Conservation (phyloP, 352 stramenopile species). For the Sclerospora graminicola region DNA sequence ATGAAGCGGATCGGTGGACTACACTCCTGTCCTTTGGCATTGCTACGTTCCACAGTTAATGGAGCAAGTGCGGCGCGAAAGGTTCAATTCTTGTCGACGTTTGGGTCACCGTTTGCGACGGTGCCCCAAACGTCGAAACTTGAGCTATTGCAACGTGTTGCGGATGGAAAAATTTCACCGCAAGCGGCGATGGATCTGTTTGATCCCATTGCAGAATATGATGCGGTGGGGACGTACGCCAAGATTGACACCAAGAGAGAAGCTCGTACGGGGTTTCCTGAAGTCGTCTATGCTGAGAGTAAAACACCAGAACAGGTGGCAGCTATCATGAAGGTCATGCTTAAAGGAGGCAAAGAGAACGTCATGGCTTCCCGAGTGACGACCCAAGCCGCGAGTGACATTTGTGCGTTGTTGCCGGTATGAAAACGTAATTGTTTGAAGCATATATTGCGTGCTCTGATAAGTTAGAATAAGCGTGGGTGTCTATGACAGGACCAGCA, state of each 20-base stretch:
- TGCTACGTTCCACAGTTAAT: slow-evolving; percentile 3
- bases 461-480: neutral
- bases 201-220: slow-evolving; percentile 25
- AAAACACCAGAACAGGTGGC: slow-evolving; percentile 89
- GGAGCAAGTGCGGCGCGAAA: neutral
- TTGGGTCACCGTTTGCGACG: slow-evolving; percentile 2
- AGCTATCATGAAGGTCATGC: slow-evolving; percentile 86
- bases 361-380: slow-evolving; percentile 83
- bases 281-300: slow-evolving; percentile 91
- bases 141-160: slow-evolving; percentile 46
- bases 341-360: slow-evolving; percentile 34
- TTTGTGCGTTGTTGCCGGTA: slow-evolving; percentile 34
- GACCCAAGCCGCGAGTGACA: slow-evolving; percentile 24
- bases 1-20: slow-evolving; percentile 8
- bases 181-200: slow-evolving; percentile 21
- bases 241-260: slow-evolving; percentile 87
- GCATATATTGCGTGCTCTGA: no score
- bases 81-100: slow-evolving; percentile 13
- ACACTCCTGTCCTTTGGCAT: slow-evolving; percentile 1
- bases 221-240: slow-evolving; percentile 41
- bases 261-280: slow-evolving; percentile 88
- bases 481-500: slow-evolving; percentile 19
- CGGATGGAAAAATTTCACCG: slow-evolving; percentile 32
- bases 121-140: slow-evolving; percentile 24
- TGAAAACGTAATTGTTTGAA: neutral